A percentile compares a stretch with the other conserved stretches of the same genome.
These are phyloP conservation scores for Cardamine occulta DNA, from an alignment of 345 rosid species.

Conservation along the genomic window DNA sequence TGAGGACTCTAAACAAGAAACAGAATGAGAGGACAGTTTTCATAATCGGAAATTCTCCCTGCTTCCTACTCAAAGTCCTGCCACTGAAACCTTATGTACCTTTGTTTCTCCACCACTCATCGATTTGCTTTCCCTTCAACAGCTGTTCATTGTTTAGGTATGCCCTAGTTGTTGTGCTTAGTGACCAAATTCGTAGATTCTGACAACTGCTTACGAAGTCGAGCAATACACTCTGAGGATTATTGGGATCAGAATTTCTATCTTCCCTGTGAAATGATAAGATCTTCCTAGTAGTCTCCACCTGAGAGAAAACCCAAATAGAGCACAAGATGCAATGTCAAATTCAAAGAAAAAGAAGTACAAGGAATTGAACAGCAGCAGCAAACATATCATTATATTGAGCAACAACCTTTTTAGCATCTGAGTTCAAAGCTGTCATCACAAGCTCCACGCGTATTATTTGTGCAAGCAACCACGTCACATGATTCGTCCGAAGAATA, in stretches of 20 bases:
- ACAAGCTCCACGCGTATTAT: conserved; percentile 86
- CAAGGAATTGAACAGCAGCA: conserved; percentile 15
- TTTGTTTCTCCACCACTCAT: conserved; percentile 99
- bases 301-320: conserved; percentile 55
- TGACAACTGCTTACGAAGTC: conserved; percentile 98
- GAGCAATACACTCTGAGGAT: conserved; percentile 90
- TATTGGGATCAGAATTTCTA: conserved; percentile 83
- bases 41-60: conserved; percentile 4
- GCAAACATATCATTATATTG: conserved; percentile 7
- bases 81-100: conserved; percentile 54
- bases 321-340: conserved; percentile 38
- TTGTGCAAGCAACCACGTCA: conserved; percentile 94
- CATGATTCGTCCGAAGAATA: conserved; percentile 94
- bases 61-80: conserved; percentile 15
- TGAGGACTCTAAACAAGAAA: conserved; percentile 47
- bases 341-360: conserved; percentile 18
- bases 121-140: conserved; percentile 95
- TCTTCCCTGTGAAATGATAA: conserved; percentile 96
- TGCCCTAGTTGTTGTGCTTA: conserved; percentile 84
- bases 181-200: conserved; percentile 90
- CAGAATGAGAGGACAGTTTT: conserved; percentile 26
- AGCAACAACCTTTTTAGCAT: conserved; percentile 77
- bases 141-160: conserved; percentile 87
- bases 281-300: conserved; percentile 88
- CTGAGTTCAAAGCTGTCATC: conserved; percentile 72